A percentile compares a stretch with the other conserved stretches of the same genome.
Evolutionary conservation across 345 rosid species (phyloP).

Genomic region (Rhodamnia rubescens): DNA sequence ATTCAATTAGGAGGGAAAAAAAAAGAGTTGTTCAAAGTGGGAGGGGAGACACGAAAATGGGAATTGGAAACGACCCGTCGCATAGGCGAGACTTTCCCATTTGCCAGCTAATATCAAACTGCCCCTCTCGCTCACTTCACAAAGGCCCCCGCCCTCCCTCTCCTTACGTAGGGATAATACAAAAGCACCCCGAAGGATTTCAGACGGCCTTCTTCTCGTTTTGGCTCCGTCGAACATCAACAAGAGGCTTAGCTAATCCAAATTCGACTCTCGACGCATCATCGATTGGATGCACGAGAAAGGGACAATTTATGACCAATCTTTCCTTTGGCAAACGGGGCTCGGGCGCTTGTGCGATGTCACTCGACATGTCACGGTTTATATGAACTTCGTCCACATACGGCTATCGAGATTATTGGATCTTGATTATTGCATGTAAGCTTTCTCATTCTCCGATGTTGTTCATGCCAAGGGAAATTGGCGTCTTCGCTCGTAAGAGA

Average conservation of each 20-base stretch:
- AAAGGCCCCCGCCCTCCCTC: background rate
- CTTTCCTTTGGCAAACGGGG: background rate
- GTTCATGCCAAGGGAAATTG: background rate
- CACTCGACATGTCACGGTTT: background rate
- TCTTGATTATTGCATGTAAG: background rate
- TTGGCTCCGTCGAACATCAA: background rate
- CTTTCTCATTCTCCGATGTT: background rate
- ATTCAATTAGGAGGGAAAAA: background rate
- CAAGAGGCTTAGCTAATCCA: background rate
- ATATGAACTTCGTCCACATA: background rate
- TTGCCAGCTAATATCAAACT: constrained; percentile 2
- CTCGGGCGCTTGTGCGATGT: background rate
- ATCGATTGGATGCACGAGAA: background rate
- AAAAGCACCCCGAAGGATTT: background rate
- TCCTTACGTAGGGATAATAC: background rate
- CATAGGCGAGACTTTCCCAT: background rate
- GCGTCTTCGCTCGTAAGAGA: too few species aligned
- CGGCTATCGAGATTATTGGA: background rate
- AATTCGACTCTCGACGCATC: background rate
- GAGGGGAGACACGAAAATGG: background rate
- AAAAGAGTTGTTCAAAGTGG: background rate
- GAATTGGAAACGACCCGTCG: background rate
- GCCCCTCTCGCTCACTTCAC: background rate
- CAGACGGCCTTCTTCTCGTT: background rate
- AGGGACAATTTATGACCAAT: background rate